Conservation (phyloP, 208 protist species). For the Wallacemonas sp. region DNA sequence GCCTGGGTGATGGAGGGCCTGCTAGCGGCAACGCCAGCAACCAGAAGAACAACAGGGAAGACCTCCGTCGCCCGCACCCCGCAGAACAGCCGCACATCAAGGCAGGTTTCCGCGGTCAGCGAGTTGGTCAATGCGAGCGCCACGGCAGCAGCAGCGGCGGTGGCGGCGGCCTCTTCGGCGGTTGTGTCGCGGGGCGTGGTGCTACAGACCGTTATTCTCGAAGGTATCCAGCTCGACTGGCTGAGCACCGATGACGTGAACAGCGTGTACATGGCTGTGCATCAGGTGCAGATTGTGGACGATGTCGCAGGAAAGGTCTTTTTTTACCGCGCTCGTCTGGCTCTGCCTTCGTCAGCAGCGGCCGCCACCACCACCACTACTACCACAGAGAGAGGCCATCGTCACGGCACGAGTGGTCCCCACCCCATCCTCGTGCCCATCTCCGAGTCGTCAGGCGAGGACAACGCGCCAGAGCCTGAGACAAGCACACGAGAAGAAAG, state of each 20-base stretch:
- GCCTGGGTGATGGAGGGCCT: constrained; percentile 35
- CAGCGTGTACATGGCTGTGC: constrained; percentile 45
- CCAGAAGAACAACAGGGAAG: no score
- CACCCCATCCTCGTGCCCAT: no score
- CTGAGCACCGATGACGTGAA: constrained; percentile 54
- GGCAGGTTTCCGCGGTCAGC: no score
- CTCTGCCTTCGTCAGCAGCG: constrained; percentile 12
- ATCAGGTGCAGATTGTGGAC: constrained; percentile 70
- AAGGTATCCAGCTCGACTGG: constrained; percentile 47
- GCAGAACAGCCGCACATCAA: no score
- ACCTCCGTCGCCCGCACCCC: no score
- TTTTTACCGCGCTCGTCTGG: constrained; percentile 53
- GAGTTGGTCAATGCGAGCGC: no score
- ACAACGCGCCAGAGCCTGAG: no score
- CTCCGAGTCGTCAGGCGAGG: no score
- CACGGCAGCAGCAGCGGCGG: not conserved
- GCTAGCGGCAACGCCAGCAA: not conserved
- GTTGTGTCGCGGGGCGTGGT: not conserved
- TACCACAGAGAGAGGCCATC: no score
- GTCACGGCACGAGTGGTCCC: no score
- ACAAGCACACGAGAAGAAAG: no score
- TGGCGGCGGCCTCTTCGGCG: not conserved
- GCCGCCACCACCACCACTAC: not conserved
- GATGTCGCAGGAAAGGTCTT: constrained; percentile 37
- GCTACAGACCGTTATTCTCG: constrained; percentile 46